These are phyloP conservation scores for Lactarius pseudohatsudake DNA, from an alignment of 768 basidiomycete species.

Conservation along the genomic window DNA sequence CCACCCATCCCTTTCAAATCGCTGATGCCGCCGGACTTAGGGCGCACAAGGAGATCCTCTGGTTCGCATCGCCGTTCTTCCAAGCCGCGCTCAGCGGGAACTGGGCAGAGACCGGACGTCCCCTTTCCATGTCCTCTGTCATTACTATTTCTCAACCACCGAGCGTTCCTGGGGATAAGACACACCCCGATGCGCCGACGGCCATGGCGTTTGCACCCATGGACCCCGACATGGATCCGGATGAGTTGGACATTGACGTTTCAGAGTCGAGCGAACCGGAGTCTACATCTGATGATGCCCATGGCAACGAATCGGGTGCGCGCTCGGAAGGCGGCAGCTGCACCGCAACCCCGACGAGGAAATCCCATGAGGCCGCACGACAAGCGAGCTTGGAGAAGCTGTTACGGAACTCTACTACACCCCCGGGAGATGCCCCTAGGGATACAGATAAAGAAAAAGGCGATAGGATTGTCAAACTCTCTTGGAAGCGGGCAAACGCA, in stretches of 20 bases:
- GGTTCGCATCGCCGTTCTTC: conserved; percentile 95
- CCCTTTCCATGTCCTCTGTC: conserved; percentile 75
- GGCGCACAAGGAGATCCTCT: conserved; percentile 89
- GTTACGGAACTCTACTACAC: conserved; percentile 8
- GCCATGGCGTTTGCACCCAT: conserved; percentile 63
- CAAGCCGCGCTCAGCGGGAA: conserved; percentile 87
- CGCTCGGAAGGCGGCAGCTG: conserved; percentile 31
- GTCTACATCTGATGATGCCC: not conserved
- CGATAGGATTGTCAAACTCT: conserved; percentile 20
- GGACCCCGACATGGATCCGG: conserved; percentile 48
- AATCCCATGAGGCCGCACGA: conserved; percentile 23
- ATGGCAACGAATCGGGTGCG: not conserved
- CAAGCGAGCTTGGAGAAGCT: conserved; percentile 60
- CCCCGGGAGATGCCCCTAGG: conserved; percentile 17
- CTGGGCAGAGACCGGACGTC: conserved; percentile 88
- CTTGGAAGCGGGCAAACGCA: conserved; percentile 20
- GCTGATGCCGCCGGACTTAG: conserved; percentile 39
- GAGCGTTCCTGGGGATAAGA: conserved; percentile 51
- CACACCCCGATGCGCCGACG: conserved; percentile 43
- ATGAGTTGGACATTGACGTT: conserved; percentile 44
- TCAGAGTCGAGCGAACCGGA: conserved; percentile 32
- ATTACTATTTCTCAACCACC: conserved; percentile 83
- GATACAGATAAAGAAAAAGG: conserved; percentile 29
- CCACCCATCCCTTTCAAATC: conserved; percentile 6
- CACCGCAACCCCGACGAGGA: conserved; percentile 39